phyloP scores from a whole-genome alignment of 148 eudicot genomes.

The Rhododendron vialii region DNA sequence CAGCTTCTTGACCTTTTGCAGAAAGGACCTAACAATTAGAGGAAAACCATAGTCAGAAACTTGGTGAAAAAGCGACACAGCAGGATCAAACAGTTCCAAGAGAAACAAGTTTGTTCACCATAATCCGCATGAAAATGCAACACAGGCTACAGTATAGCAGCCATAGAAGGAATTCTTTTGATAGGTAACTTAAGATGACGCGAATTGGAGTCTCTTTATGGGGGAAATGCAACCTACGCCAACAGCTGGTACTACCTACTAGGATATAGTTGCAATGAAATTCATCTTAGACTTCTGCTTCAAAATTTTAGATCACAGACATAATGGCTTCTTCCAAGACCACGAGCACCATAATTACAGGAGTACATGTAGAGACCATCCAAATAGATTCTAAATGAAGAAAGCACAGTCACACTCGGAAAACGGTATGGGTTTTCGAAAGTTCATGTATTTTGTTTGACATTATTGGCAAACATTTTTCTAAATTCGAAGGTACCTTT shows the following conservation, averaged over 20 bases:
- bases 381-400: neutral
- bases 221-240: neutral
- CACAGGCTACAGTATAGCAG: neutral
- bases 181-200: neutral
- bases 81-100: neutral
- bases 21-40: slow-evolving; percentile 46
- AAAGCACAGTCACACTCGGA: neutral
- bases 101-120: slow-evolving; percentile 1
- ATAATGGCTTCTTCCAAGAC: neutral
- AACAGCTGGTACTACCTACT: neutral
- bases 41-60: slow-evolving; percentile 10
- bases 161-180: neutral
- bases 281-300: neutral
- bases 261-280: neutral
- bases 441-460: neutral
- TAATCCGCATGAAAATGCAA: neutral
- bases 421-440: neutral
- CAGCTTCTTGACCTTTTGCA: slow-evolving; percentile 84
- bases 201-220: neutral
- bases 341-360: neutral
- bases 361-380: neutral
- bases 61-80: neutral
- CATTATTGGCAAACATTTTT: neutral
- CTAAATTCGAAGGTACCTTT: neutral
- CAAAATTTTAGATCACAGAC: neutral